phyloP scores from a whole-genome alignment of 2,329 filamentous ascomycete genomes.

The Teratosphaeria gauchensis region DNA sequence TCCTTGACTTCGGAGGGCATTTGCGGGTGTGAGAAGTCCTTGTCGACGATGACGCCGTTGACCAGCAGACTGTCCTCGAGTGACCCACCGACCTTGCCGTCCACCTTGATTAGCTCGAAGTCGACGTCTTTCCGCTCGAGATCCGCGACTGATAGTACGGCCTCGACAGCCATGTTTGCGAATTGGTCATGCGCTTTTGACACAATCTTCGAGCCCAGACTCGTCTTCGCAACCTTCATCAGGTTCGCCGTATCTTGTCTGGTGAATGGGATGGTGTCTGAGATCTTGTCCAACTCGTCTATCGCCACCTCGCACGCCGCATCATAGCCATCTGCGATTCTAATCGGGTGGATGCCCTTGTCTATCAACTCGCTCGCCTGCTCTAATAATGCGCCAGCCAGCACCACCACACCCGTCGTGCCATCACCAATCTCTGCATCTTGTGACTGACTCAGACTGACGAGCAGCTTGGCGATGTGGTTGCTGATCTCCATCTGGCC shows the following conservation, averaged over 20 bases:
- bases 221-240: conserved; percentile 89
- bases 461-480: conserved; percentile 92
- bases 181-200: conserved; percentile 99
- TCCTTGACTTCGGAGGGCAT: conserved; percentile 94
- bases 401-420: conserved; percentile 92
- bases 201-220: conserved; percentile 96
- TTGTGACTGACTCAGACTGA: conserved; percentile 95
- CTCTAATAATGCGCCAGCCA: conserved; percentile 88
- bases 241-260: conserved; percentile 74
- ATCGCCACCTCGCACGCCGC: conserved; percentile 95
- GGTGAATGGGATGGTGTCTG: conserved; percentile 80
- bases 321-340: conserved; percentile 97
- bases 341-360: conserved; percentile 98
- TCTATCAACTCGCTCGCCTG: conserved; percentile 97
- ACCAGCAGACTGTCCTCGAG: conserved; percentile 91
- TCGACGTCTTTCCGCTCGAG: conserved; percentile 94
- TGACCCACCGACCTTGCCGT: conserved; percentile 91
- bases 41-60: conserved; percentile 97
- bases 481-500: conserved; percentile 97
- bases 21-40: conserved; percentile 98
- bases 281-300: conserved; percentile 82
- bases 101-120: conserved; percentile 98
- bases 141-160: conserved; percentile 91
- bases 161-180: conserved; percentile 92
- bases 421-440: conserved; percentile 98